Percentiles rank a stretch among this genome's conserved stretches.
These are phyloP conservation scores for Eucalyptus fibrosa DNA, from an alignment of 345 rosid genomes.

Conservation along the genomic window DNA sequence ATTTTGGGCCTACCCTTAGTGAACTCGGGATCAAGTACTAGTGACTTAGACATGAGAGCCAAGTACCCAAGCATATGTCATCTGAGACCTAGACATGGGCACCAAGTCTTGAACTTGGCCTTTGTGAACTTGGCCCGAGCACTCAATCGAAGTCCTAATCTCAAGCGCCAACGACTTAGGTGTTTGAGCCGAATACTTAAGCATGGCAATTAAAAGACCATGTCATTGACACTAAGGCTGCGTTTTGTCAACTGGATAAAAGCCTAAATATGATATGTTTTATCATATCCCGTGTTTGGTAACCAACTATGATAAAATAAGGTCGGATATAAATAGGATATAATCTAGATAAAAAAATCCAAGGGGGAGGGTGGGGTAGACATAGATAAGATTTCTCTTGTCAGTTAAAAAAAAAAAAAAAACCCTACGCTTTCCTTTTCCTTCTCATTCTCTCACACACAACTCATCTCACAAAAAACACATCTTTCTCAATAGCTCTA, in stretches of 20 bases:
- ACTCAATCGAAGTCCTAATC: accelerated
- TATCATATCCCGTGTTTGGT: no score
- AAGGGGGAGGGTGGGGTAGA: no score
- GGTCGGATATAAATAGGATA: no score
- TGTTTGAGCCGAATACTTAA: accelerated
- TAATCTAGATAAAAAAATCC: no score
- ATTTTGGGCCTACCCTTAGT: background rate
- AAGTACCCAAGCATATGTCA: background rate
- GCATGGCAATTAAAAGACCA: background rate
- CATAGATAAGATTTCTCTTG: no score
- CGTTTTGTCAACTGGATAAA: no score
- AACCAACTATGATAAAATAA: accelerated
- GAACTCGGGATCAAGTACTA: accelerated
- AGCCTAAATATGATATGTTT: accelerated
- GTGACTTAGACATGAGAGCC: background rate
- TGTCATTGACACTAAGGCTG: background rate
- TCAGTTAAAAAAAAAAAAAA: no score
- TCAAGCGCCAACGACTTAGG: accelerated
- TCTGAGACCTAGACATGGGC: background rate
- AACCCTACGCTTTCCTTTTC: no score
- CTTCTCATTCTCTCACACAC: no score
- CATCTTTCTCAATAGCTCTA: no score
- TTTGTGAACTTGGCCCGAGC: background rate
- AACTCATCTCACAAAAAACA: no score
- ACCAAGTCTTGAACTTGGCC: background rate